Evolutionary conservation across 2,329 filamentous ascomycete species (phyloP).

Genomic region (Botrytis sinoallii): DNA sequence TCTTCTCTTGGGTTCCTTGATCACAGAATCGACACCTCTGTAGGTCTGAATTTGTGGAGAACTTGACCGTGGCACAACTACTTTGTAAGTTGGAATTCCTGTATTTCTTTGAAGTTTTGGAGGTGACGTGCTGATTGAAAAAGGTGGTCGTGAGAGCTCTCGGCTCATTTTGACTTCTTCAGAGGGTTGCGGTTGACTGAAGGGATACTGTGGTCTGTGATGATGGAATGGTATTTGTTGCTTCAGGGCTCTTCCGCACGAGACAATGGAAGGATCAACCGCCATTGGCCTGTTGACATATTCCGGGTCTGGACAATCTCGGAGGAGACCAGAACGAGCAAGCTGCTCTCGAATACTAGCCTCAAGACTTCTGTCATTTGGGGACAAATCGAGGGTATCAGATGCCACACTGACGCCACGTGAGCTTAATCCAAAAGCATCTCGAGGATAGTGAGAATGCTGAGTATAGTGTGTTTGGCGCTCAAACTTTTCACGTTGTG

Average conservation of each 20-base stretch:
- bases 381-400: constrained; percentile 2
- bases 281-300: constrained; percentile 11
- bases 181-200: not conserved
- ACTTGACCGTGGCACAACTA: not conserved
- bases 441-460: not conserved
- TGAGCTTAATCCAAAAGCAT: not conserved
- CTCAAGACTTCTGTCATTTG: constrained; percentile 11
- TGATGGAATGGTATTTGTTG: not conserved
- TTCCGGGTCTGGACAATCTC: constrained; percentile 17
- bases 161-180: not conserved
- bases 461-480: not conserved
- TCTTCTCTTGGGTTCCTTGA: constrained; percentile 12
- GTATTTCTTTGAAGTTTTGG: not conserved
- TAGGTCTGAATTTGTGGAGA: constrained; percentile 4
- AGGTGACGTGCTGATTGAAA: not conserved
- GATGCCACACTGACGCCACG: not conserved
- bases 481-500: not conserved
- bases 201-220: constrained; percentile 9
- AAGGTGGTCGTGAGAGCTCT: not conserved
- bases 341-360: constrained; percentile 15
- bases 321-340: constrained; percentile 16
- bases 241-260: constrained; percentile 20
- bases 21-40: constrained; percentile 13
- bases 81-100: not conserved
- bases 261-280: constrained; percentile 30